Percentiles rank a stretch among this genome's conserved stretches.
Evolutionary conservation across 495 filamentous ascomycete genomes (phyloP).

Genomic region (Staphylotrichum tortipilum): DNA sequence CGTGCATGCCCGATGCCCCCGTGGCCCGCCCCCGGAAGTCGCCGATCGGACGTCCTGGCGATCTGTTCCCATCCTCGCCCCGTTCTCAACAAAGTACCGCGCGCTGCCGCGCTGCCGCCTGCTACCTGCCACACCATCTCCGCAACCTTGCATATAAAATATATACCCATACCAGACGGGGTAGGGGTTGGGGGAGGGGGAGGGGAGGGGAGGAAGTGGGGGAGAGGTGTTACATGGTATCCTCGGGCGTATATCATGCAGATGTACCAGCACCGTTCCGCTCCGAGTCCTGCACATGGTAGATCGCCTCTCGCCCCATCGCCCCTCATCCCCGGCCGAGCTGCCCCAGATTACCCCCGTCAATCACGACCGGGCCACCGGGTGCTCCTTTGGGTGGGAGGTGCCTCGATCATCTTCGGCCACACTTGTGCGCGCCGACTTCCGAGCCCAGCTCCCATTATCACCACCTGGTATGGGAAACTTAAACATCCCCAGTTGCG

Average conservation of each 20-base stretch:
- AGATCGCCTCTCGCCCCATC: no score
- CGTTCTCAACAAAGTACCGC: background rate
- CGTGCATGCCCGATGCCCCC: background rate
- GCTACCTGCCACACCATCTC: background rate
- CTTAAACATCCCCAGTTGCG: no score
- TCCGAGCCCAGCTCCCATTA: no score
- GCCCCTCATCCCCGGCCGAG: no score
- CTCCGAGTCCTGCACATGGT: background rate
- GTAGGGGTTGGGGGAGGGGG: no score
- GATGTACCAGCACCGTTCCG: background rate
- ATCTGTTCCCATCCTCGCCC: background rate
- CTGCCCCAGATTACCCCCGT: background rate
- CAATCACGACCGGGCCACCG: slow-evolving; percentile 2
- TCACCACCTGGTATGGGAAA: no score
- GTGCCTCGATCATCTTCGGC: no score
- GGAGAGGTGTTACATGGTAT: no score
- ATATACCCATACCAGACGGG: no score
- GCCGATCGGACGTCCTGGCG: background rate
- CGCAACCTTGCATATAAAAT: background rate
- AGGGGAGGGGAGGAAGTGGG: no score
- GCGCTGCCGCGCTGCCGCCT: background rate
- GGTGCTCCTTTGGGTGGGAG: background rate
- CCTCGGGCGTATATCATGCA: no score
- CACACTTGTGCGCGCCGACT: slow-evolving; percentile 3
- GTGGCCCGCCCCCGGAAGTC: background rate